Evolutionary conservation across 2,329 filamentous ascomycete genomes (phyloP), one percentile per base, ranked within the genome.

Genomic region (Xylariales sp.): DNA sequence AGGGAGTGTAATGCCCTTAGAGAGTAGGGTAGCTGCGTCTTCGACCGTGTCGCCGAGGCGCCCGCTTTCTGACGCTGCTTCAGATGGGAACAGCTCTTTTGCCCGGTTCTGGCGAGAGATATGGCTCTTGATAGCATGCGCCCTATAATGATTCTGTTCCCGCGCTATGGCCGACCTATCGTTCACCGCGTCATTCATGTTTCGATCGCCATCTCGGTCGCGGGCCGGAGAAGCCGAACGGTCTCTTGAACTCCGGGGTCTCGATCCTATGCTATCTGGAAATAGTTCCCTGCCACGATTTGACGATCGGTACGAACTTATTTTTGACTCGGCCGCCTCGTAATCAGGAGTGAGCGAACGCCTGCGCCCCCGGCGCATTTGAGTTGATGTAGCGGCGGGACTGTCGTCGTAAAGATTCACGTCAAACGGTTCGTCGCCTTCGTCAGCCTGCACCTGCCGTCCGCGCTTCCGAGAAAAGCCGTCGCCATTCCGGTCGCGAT

Each of bases 341-440:
- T 73, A 71, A 23, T 75, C 75, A 39, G 77, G 75, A n/a, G 76
- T 76, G 69, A 73, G 71, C n/a, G 82, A 82, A 41, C 83, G 79
- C 68, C 83, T 71, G 43, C 68, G 72, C 30, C 71, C 64, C 46
- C 69, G 60, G 34, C 71, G 69, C 43, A 71, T 53, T 49, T 65
- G 74, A 62, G 23, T 70, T 69, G 57, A 43, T 78, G 16, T 80
- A 74, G 18, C 76, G 76, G 46, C 80, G 80, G 67, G 36, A n/a
- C 87, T 87, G 74, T 97, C 93, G 71, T 96, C 93, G 79, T 97
- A 97, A 3, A 97, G 91, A 75, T 88, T 92, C 43, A 90, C 91
- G 74, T 92, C 89, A 73, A 93, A 95, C 0, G 82, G 80, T 67
- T 84, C 82, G 43, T 86, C 82, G 43, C 85, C 83, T 5, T 87